Conservation (phyloP, 495 filamentous ascomycete species). For the Penicillium waksmanii region DNA sequence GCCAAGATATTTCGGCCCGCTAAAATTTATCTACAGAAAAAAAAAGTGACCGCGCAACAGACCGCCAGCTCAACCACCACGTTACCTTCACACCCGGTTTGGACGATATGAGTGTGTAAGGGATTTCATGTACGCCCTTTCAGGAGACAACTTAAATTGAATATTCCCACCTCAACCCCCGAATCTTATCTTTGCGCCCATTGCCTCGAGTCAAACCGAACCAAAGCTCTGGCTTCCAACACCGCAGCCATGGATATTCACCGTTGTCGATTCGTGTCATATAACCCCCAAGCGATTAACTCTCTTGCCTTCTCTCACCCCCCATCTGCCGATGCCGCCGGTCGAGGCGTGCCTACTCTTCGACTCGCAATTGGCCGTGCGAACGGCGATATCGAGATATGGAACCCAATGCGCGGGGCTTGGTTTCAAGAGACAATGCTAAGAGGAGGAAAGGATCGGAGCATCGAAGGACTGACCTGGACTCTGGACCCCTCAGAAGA, state of each 20-base stretch:
- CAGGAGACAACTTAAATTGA: constrained; percentile 31
- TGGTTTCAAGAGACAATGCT: constrained; percentile 93
- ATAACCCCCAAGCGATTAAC: constrained; percentile 90
- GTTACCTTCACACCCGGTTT: constrained; percentile 12
- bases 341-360: constrained; percentile 58
- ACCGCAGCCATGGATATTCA: constrained; percentile 82
- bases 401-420: constrained; percentile 83
- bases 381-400: constrained; percentile 97
- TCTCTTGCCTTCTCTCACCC: constrained; percentile 90
- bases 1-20: constrained; percentile 36
- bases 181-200: constrained; percentile 16
- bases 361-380: constrained; percentile 88
- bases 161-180: constrained; percentile 11
- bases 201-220: constrained; percentile 13
- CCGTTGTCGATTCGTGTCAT: constrained; percentile 95
- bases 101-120: constrained; percentile 43
- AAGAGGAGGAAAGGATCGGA: constrained; percentile 80
- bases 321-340: constrained; percentile 54
- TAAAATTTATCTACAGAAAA: constrained; percentile 42
- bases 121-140: constrained; percentile 30
- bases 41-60: constrained; percentile 32
- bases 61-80: constrained; percentile 25
- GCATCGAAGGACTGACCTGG: constrained; percentile 90
- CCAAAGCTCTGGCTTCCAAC: constrained; percentile 23
- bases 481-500: constrained; percentile 79